Evolutionary conservation across 73 alveolate species (phyloP).

Genomic region (Tetrahymena thermophila): DNA sequence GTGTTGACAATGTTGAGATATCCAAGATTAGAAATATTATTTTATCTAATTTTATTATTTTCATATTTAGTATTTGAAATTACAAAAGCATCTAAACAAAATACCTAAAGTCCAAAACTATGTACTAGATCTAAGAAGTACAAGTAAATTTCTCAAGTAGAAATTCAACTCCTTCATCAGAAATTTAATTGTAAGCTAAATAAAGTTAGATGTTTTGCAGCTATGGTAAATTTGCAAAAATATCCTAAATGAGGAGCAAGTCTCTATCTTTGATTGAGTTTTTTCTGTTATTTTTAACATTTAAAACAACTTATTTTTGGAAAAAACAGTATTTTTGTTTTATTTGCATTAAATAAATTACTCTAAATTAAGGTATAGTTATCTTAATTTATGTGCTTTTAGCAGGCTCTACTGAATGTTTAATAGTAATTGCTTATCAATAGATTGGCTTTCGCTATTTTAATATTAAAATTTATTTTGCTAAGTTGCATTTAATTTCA

Average conservation of each 20-base stretch:
- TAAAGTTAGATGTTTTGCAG: background rate
- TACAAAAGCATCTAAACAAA: background rate
- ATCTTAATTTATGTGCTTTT: background rate
- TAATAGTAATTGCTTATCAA: background rate
- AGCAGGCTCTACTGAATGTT: background rate
- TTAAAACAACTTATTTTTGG: background rate
- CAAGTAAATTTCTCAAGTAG: background rate
- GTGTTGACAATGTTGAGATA: background rate
- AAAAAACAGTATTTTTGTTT: background rate
- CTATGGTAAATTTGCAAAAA: background rate
- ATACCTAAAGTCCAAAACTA: background rate
- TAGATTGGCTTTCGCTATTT: background rate
- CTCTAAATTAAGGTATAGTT: background rate
- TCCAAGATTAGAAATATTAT: background rate
- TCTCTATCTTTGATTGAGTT: background rate
- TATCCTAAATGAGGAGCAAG: background rate
- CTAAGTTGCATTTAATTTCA: background rate
- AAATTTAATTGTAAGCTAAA: background rate
- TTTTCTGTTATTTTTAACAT: background rate
- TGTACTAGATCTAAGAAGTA: background rate
- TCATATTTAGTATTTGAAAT: background rate
- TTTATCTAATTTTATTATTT: background rate
- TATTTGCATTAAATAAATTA: background rate
- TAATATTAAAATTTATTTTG: background rate
- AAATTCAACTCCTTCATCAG: background rate